Base-by-base conservation (phyloP, 1,284 basidiomycete species). In the Sporisorium graminicola region DNA sequence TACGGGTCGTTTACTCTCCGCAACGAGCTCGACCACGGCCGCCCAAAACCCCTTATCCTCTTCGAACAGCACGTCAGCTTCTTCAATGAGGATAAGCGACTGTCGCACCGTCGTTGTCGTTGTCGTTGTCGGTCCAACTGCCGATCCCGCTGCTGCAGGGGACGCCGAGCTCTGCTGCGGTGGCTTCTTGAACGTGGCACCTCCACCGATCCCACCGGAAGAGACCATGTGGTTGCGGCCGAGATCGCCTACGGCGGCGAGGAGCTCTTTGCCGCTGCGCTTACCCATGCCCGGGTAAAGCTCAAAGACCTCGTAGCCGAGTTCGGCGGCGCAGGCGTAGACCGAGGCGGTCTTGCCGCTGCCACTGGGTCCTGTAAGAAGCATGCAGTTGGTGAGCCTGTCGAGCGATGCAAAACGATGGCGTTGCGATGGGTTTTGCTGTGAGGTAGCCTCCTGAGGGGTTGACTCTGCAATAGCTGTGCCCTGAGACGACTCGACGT, bases 221-320 rank as follows among this genome's bases (percentile, higher is more conserved):
- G 60, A 62, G 20, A 85, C 84, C 80, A 84, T 83, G 68, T 85
- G 84, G 85, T 98, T 99, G 86, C 90, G 93, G 12, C 93, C 93
- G 1, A 98, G 93, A 76, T 97, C 94, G 12, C 97, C 97, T 24
- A 99, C 91, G 65, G 96, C 89, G 58, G 89, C 88, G 59, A 92
- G 90, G 64, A 99, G 87, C 72, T 91, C 93, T 37, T 91, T 88
- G 2, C 92, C 93, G 49, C 90, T 93, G 24, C 97, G 90, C 81
- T 90, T 92, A 9, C 82, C 82, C 65, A 95, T 91, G 5, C 97
- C 97, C n/a, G 97, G 93, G 86, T 95, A 94, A 10, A 99, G 93
- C 86, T 99, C 97, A 82, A 99, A 98, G 13, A 99, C 91, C 57
- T 97, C 93, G 92, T 93, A 99, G 5, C 92, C 94, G 22, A 99